These are phyloP conservation scores for Nepenthes gracilis DNA, from an alignment of 148 eudicot genomes.

Conservation along the genomic window DNA sequence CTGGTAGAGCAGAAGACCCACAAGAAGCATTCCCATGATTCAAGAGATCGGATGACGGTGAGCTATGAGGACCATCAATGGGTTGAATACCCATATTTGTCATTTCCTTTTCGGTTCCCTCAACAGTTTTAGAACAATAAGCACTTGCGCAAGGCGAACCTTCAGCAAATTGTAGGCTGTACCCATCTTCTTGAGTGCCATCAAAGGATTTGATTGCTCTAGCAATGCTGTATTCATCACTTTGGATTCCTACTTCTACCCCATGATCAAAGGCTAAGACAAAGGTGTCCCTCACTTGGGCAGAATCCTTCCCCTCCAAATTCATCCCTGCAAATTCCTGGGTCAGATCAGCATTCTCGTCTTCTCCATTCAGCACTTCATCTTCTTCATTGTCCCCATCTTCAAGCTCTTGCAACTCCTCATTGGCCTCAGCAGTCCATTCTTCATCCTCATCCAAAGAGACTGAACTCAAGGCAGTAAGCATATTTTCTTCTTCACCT, in stretches of 20 bases:
- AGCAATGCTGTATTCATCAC: slow-evolving; percentile 40
- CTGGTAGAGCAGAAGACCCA: slow-evolving; percentile 10
- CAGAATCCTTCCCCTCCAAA: slow-evolving; percentile 37
- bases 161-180: slow-evolving; percentile 18
- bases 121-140: slow-evolving; percentile 16
- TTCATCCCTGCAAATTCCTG: slow-evolving; percentile 56
- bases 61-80: slow-evolving; percentile 16
- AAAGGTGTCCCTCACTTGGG: slow-evolving; percentile 43
- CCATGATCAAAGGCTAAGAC: slow-evolving; percentile 95
- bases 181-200: slow-evolving; percentile 26
- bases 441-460: slow-evolving; percentile 78
- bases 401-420: slow-evolving; percentile 64
- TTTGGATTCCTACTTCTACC: slow-evolving; percentile 70
- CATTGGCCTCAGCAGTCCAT: slow-evolving; percentile 62
- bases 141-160: slow-evolving; percentile 13
- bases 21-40: slow-evolving; percentile 18
- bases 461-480: slow-evolving; percentile 27
- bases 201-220: slow-evolving; percentile 23
- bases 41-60: slow-evolving; percentile 22
- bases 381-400: slow-evolving; percentile 76
- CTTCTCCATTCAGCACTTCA: slow-evolving; percentile 64
- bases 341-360: slow-evolving; percentile 40
- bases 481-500: slow-evolving; percentile 17
- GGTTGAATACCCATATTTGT: slow-evolving; percentile 21
- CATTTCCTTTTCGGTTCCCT: slow-evolving; percentile 20